Evolutionary conservation across 441 rosid genomes (phyloP), one percentile per base, ranked within the genome.

Genomic region (Populus tomentosa): DNA sequence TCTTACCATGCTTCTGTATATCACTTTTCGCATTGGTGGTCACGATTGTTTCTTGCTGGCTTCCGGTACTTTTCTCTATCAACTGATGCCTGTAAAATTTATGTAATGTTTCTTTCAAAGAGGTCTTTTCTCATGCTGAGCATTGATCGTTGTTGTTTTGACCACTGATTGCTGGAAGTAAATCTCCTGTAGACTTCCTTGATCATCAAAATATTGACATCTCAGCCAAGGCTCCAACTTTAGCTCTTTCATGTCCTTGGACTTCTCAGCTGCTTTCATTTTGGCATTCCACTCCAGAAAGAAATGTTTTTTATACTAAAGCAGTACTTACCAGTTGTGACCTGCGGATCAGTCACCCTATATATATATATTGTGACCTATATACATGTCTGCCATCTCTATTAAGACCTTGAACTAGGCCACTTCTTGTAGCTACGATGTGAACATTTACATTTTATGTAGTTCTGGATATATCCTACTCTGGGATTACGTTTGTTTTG

Each of bases 1-100:
- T 95, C 74, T 76, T 95, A 74, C 98, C 98, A 1, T 93, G 94
- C 86, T 75, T 90, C 11, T 69, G 26, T 61, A 90, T 89, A 81
- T 95, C 98, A 10, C 4, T 84, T 10, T 89, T 91, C 71, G 94
- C 98, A 62, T 69, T 90, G 30, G 87, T 64, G 50, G 95, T 94
- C 40, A 78, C 90, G 7, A 74, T 94, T 6, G 79, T 84, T 42
- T 42, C 86, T 69, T 83, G 62, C 78, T 83, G 97, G 95, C 90
- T 95, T 83, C 98, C 97, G 84, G 97, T 95, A 90, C 33, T 11
- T 72, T 62, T 46, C 32, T 82, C 53, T 40, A 71, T 64, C 75
- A 33, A 6, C 20, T 69, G 40, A 1, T 53, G 20, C 1, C 23
- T 69, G 6, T 72, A 14, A 26, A 23, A 14, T 70, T 42, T 33